Evolutionary conservation across 139 green algal species (phyloP), one percentile per base, ranked within the genome.

Genomic region (Chlamydomonas applanata): DNA sequence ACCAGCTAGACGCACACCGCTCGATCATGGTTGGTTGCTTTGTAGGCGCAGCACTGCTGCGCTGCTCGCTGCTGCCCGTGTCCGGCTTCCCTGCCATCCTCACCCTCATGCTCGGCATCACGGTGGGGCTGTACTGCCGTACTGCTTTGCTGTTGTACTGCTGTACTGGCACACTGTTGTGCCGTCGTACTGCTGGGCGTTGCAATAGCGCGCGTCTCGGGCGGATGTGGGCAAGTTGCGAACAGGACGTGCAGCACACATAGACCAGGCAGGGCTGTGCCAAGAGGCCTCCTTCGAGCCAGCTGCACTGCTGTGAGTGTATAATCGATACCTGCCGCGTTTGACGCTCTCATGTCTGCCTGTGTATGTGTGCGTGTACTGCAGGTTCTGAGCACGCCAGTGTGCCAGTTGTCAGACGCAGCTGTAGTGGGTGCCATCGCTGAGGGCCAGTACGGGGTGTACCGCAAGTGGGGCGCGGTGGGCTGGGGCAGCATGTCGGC

Each of bases 371-470:
- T 13, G n/a, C n/a, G n/a, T n/a, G n/a, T n/a, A n/a, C 27, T 70
- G 45, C 45, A 73, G 67, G 29, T 73, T 7, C 27, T 62, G 27
- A 40, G 40, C n/a, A 62, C 24, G 7, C 46, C 46, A 30, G 67
- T 73, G 67, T 29, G 17, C 13, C 24, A 62, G 46, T 27, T 73
- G 46, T 45, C 67, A 19, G 67, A 73, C 30, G 67, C 67, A 14
- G 46, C 46, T 3, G 67, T 73, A 27, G 46, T 62, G 46, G 45
- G 40, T 30, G 67, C 45, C 7, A 49, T 25, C 11, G 35, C 72
- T 46, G 79, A 88, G 30, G 64, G 54, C 0, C 75, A 88, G 30
- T 89, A 89, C 40, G 83, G 83, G 66, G 80, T 83, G 63, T 76
- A 53, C 71, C 65, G 83, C 34, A 79, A 87, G 45, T 89, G 78